Evolutionary conservation across 2,329 filamentous ascomycete species (phyloP).

Genomic region (Rutstroemia sp.): DNA sequence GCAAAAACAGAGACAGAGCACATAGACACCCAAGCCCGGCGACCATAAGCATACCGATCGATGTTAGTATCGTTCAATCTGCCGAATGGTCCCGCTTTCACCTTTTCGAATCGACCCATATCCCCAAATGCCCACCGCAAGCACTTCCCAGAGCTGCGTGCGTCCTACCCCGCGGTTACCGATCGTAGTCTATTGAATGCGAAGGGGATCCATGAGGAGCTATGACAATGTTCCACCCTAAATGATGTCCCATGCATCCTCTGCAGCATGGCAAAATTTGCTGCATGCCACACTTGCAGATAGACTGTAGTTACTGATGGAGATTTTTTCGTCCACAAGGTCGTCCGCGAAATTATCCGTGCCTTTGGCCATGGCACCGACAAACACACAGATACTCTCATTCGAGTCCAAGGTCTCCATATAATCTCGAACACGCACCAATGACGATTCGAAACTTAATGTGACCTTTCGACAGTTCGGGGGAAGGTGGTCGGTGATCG

Average conservation of each 20-base stretch:
- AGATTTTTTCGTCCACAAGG: slow-evolving; percentile 94
- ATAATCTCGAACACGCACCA: slow-evolving; percentile 85
- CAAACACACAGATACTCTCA: slow-evolving; percentile 95
- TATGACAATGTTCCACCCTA: slow-evolving; percentile 38
- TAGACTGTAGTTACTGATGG: slow-evolving; percentile 96
- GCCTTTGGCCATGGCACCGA: slow-evolving; percentile 97
- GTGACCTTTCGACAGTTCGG: slow-evolving; percentile 98
- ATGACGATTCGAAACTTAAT: slow-evolving; percentile 83
- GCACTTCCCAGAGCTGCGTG: background rate
- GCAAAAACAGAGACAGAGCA: slow-evolving; percentile 72
- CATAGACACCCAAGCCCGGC: slow-evolving; percentile 54
- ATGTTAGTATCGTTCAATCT: slow-evolving; percentile 66
- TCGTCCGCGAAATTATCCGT: slow-evolving; percentile 90
- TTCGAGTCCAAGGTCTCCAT: slow-evolving; percentile 69
- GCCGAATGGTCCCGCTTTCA: slow-evolving; percentile 31
- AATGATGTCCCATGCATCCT: slow-evolving; percentile 92
- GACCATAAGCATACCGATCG: slow-evolving; percentile 40
- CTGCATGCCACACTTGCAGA: slow-evolving; percentile 97
- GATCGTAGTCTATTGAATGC: slow-evolving; percentile 13
- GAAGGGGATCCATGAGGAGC: slow-evolving; percentile 8
- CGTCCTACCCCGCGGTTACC: background rate
- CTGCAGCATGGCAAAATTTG: slow-evolving; percentile 98
- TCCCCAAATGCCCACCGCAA: slow-evolving; percentile 13
- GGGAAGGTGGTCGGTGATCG: slow-evolving; percentile 92
- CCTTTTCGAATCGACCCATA: slow-evolving; percentile 27